Percentiles rank a stretch among this genome's conserved stretches.
Conservation (phyloP, 177 flowering plant genomes). For the Vitis hybrid region DNA sequence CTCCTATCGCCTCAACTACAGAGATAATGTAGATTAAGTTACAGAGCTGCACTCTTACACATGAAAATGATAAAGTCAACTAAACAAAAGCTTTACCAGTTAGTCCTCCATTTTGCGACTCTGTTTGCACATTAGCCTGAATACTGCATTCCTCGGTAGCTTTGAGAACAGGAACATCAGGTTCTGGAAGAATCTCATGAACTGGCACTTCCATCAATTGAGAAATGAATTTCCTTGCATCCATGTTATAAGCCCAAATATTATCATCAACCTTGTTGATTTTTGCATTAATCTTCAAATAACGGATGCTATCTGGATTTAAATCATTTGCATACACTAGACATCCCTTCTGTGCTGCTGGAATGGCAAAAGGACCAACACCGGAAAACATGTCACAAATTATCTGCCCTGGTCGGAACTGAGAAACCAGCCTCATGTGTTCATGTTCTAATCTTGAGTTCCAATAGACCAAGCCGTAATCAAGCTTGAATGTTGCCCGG, state of each 20-base stretch:
- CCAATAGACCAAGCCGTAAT: conserved; percentile 95
- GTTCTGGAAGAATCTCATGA: conserved; percentile 27
- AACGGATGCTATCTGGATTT: conserved; percentile 78
- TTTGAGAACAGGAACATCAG: conserved; percentile 19
- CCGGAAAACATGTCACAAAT: conserved; percentile 99
- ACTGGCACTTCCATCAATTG: conserved; percentile 51
- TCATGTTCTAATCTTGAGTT: conserved; percentile 98
- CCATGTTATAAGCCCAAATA: conserved; percentile 69
- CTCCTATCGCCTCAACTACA: conserved; percentile 32
- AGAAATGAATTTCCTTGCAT: conserved; percentile 78
- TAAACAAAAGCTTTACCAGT: conserved; percentile 31
- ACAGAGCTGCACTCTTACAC: background rate
- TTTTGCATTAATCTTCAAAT: conserved; percentile 80
- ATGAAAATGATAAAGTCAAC: background rate
- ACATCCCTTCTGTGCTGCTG: conserved; percentile 96
- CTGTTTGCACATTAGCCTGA: conserved; percentile 13
- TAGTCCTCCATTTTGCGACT: conserved; percentile 23
- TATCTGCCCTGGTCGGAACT: conserved; percentile 69
- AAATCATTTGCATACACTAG: conserved; percentile 88
- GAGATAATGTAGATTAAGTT: conserved; percentile 5
- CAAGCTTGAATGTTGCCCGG: conserved; percentile 93
- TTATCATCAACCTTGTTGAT: conserved; percentile 73
- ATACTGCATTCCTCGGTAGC: conserved; percentile 21
- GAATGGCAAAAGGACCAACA: conserved; percentile 95
- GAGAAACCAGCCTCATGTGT: conserved; percentile 78